Evolutionary conservation across 2,329 filamentous ascomycete species (phyloP).

Genomic region (Lachnellula occidentalis): DNA sequence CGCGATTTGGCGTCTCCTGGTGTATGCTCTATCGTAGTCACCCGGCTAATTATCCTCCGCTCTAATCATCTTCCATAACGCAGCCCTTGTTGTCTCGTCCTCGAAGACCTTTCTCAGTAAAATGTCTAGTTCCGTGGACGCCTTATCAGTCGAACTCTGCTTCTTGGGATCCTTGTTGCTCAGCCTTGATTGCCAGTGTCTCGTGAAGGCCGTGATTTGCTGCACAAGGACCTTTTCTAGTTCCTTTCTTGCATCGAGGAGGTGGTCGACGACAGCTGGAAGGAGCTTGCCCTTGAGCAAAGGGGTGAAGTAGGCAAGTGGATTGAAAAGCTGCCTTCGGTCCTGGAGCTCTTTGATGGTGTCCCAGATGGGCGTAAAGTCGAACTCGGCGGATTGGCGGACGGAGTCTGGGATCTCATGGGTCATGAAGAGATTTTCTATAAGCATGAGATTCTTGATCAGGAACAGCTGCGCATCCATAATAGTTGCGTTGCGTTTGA

Average conservation of each 20-base stretch:
- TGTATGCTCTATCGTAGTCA: neutral
- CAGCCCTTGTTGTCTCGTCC: conserved; percentile 29
- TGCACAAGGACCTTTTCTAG: conserved; percentile 57
- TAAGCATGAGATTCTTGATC: conserved; percentile 86
- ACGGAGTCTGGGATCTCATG: conserved; percentile 78
- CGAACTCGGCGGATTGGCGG: conserved; percentile 48
- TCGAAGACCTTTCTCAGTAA: conserved; percentile 51
- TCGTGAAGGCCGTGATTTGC: conserved; percentile 58
- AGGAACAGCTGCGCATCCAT: conserved; percentile 86
- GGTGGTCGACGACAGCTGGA: conserved; percentile 34
- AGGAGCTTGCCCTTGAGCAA: conserved; percentile 35
- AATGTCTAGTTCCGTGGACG: conserved; percentile 51
- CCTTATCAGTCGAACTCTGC: conserved; percentile 42
- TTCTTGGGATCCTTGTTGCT: conserved; percentile 41
- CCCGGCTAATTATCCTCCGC: conserved; percentile 17
- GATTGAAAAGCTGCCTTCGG: conserved; percentile 48
- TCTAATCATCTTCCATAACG: conserved; percentile 30
- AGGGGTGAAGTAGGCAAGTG: conserved; percentile 37
- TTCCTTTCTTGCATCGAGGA: conserved; percentile 58
- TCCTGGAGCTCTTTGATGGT: conserved; percentile 45
- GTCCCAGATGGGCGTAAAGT: conserved; percentile 61
- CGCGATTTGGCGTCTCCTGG: neutral
- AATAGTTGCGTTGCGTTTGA: conserved; percentile 56
- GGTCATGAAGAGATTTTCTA: conserved; percentile 93
- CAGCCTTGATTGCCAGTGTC: conserved; percentile 48